phyloP scores from a whole-genome alignment of 2,329 filamentous ascomycete genomes.

The Lachnellula occidentalis region DNA sequence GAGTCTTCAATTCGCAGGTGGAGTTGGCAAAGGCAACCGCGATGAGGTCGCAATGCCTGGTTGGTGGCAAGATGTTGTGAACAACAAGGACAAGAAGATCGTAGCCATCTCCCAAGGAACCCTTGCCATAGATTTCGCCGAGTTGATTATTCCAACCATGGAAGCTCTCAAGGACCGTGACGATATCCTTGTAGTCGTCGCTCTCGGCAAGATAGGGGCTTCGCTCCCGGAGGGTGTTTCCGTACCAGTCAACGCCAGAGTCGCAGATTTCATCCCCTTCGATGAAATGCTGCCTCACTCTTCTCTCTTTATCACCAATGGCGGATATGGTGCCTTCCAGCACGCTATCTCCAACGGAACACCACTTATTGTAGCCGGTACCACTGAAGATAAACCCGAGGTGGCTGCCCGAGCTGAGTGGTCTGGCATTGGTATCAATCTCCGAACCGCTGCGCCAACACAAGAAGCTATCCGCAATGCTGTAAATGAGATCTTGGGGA shows the following conservation, averaged over 20 bases:
- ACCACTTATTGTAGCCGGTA: slow-evolving; percentile 32
- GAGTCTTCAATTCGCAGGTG: slow-evolving; percentile 40
- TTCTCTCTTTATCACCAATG: slow-evolving; percentile 33
- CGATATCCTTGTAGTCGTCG: slow-evolving; percentile 33
- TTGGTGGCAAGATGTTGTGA: slow-evolving; percentile 42
- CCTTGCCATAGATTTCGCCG: slow-evolving; percentile 25
- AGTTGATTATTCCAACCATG: slow-evolving; percentile 34
- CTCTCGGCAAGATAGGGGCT: slow-evolving; percentile 25
- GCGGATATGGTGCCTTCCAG: slow-evolving; percentile 34
- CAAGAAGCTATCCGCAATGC: slow-evolving; percentile 10
- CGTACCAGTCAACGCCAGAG: slow-evolving; percentile 31
- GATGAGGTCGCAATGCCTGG: slow-evolving; percentile 31
- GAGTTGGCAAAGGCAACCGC: slow-evolving; percentile 32
- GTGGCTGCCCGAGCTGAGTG: slow-evolving; percentile 30
- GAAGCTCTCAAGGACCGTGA: slow-evolving; percentile 30
- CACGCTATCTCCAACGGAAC: slow-evolving; percentile 31
- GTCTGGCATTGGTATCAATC: slow-evolving; percentile 34
- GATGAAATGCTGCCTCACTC: slow-evolving; percentile 32
- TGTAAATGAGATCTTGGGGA: slow-evolving; percentile 13
- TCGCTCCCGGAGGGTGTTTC: slow-evolving; percentile 25
- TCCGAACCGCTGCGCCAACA: slow-evolving; percentile 19
- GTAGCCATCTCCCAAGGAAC: slow-evolving; percentile 36
- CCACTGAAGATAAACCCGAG: slow-evolving; percentile 33
- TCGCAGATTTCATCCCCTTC: slow-evolving; percentile 35
- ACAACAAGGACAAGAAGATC: slow-evolving; percentile 35